phyloP scores from a whole-genome alignment of 805 yeast species.

The Saccharomycopsis lassenensis region DNA sequence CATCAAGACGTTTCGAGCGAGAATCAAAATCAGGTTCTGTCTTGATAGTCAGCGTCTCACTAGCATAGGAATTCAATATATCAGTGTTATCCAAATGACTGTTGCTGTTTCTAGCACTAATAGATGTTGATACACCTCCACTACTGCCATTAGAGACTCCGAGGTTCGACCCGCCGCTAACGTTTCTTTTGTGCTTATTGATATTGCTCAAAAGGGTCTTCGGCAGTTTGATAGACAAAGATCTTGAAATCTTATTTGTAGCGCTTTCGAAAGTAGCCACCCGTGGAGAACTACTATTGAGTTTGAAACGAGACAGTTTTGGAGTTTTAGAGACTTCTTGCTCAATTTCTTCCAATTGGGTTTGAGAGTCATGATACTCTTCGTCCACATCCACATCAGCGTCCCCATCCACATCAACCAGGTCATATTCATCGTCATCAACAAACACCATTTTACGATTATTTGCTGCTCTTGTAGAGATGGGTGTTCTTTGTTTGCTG shows the following conservation, averaged over 20 bases:
- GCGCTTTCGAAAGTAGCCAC: not conserved
- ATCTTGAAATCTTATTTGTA: conserved; percentile 22
- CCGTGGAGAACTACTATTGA: conserved; percentile 1
- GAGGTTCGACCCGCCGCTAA: not conserved
- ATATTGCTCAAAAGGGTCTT: conserved; percentile 21
- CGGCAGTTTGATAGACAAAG: conserved; percentile 26
- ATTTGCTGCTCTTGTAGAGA: conserved; percentile 8
- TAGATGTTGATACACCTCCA: conserved; percentile 5
- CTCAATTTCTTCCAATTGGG: conserved; percentile 6
- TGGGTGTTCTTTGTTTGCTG: conserved; percentile 3
- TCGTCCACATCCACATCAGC: not conserved
- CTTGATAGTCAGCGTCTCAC: conserved; percentile 16
- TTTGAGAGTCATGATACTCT: conserved; percentile 1
- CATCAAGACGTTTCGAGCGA: no score
- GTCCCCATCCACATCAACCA: not conserved
- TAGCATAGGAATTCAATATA: conserved; percentile 28
- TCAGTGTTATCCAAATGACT: no score
- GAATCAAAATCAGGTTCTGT: no score
- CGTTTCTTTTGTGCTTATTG: conserved; percentile 18
- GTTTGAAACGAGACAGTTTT: conserved; percentile 19
- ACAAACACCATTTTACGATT: conserved; percentile 15
- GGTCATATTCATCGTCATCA: conserved; percentile 4
- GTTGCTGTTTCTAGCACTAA: conserved; percentile 32
- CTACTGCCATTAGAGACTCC: not conserved
- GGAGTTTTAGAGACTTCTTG: conserved; percentile 12